A percentile compares a stretch with the other conserved stretches of the same genome.
Conservation (phyloP, 768 basidiomycete genomes). For the Lepiota brunneoincarnata region DNA sequence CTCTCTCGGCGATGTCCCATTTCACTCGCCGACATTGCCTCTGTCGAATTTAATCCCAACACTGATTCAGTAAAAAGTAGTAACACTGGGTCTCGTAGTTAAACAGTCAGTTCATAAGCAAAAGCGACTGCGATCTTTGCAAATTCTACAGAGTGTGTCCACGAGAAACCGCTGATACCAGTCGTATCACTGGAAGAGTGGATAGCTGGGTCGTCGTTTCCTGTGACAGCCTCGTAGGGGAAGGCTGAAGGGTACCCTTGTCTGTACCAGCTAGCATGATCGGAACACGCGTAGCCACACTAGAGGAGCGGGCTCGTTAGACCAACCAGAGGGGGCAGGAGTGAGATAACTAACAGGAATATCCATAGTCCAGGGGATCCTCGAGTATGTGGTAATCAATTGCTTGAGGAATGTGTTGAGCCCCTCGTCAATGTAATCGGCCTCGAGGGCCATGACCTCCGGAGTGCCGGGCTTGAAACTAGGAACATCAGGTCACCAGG, state of each 20-base stretch:
- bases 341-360: constrained; percentile 22
- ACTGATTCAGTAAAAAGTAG: too few relatives aligned
- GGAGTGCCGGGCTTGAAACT: constrained; percentile 47
- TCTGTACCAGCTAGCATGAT: constrained; percentile 46
- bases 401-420: constrained; percentile 45
- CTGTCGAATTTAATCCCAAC: too few relatives aligned
- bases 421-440: constrained; percentile 35
- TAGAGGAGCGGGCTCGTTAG: constrained; percentile 11
- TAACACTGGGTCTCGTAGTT: not conserved
- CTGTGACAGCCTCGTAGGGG: constrained; percentile 42
- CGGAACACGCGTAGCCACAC: constrained; percentile 42
- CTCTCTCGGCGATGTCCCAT: too few relatives aligned
- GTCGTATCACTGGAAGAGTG: constrained; percentile 45
- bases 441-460: constrained; percentile 37
- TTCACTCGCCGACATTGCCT: too few relatives aligned
- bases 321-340: not conserved
- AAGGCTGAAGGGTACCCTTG: constrained; percentile 37
- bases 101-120: constrained; percentile 46
- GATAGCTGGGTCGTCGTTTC: constrained; percentile 40
- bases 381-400: constrained; percentile 33
- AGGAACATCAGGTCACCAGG: not conserved
- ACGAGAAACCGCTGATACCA: constrained; percentile 43
- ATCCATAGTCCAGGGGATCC: constrained; percentile 34
- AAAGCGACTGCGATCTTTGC: constrained; percentile 59
- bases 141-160: constrained; percentile 54